Evolutionary conservation across 176 grass and related monocot species (phyloP), one percentile per base, ranked within the genome.

Genomic region (Avena insularis): DNA sequence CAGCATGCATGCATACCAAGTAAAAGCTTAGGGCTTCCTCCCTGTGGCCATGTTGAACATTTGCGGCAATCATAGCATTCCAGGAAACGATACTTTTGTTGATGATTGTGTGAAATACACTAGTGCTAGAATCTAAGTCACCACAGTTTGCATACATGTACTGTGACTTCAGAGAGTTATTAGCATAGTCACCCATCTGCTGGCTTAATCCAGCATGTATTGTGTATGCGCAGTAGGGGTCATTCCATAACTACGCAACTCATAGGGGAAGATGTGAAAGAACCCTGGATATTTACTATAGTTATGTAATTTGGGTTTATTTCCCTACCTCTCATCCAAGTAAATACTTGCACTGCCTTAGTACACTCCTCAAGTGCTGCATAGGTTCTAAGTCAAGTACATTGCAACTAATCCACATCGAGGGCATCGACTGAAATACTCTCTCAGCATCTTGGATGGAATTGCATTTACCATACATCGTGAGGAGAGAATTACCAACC

Each of bases 131-230:
- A 77, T 90, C 86, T 38, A 90, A 84, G 85, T 95, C 88, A 78
- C 88, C 89, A 68, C 95, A 93, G 53, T 87, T 95, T 67, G 93
- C 93, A 87, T 95, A 95, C 95, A 98, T 95, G n/a, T n/a, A n/a
- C n/a, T 65, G 93, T 95, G 59, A 98, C n/a, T n/a, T 93, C 43
- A 98, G 51, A 2, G 93, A 95, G 77, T 98, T 98, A 70, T 77
- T 93, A 84, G 93, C 81, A 77, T 87, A 93, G 58, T 89, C n/a
- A n/a, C n/a, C n/a, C 89, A 85, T 98, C 91, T 81, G 86, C 93
- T 53, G 46, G 58, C n/a, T n/a, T n/a, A 98, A 90, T 74, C 93
- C 95, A 75, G 64, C 71, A 60, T 48, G 89, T 45, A 90, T 54
- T 82, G 90, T 82, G 87, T 93, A 91, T 61, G 89, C 91, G 90